A percentile compares a stretch with the other conserved stretches of the same genome.
phyloP scores from a whole-genome alignment of 1,284 basidiomycete species.

The Irpex rosettiformis region DNA sequence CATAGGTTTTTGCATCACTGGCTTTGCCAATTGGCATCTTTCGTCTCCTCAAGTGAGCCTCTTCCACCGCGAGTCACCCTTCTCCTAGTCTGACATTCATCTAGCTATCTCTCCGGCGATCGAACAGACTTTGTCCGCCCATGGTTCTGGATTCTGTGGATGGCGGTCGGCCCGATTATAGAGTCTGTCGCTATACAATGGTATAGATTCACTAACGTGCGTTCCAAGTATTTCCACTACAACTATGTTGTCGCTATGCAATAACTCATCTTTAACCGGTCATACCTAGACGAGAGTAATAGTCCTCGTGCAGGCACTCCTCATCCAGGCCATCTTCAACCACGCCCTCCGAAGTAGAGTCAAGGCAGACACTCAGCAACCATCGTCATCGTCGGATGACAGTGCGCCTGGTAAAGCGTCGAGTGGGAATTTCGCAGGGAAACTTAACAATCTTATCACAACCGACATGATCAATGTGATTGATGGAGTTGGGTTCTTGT shows the following conservation, averaged over 20 bases:
- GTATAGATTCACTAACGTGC: constrained; percentile 46
- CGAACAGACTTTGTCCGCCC: constrained; percentile 40
- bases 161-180: constrained; percentile 56
- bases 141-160: constrained; percentile 60
- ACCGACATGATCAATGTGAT: constrained; percentile 33
- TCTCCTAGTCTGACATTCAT: constrained; percentile 2
- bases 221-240: constrained; percentile 12
- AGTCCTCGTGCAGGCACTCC: constrained; percentile 39
- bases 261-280: constrained; percentile 3
- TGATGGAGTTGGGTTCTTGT: constrained; percentile 20
- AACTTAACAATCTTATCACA: constrained; percentile 43
- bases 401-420: constrained; percentile 21
- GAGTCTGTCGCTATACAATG: constrained; percentile 39
- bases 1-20: constrained; percentile 26
- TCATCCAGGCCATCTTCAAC: constrained; percentile 57
- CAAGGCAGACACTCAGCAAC: constrained; percentile 29
- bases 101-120: constrained; percentile 39
- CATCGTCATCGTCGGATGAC: no score
- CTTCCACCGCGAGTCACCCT: constrained; percentile 28
- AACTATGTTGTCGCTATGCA: no score
- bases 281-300: constrained; percentile 29
- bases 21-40: constrained; percentile 46
- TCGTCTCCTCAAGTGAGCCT: constrained; percentile 31
- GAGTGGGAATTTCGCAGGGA: constrained; percentile 43
- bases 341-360: constrained; percentile 54